A percentile compares a stretch with the other conserved stretches of the same genome.
phyloP scores from a whole-genome alignment of 75 land plant species.

The Sequoiadendron giganteum region DNA sequence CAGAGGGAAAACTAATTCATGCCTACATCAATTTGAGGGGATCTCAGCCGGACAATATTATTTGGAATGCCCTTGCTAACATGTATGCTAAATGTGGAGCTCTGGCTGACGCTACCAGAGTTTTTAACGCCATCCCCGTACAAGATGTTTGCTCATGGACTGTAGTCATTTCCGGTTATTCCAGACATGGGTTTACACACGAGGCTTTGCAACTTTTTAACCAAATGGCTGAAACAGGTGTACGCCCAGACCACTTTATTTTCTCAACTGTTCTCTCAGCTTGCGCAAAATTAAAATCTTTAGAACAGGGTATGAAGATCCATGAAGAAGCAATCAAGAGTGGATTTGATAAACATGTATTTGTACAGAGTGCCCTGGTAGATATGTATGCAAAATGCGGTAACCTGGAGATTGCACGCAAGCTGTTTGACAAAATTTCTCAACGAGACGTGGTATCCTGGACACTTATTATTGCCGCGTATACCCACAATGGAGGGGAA shows the following conservation, averaged over 20 bases:
- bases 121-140: not conserved
- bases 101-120: not conserved
- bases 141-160: not conserved
- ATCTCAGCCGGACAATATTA: no score
- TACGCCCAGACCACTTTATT: not conserved
- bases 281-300: no score
- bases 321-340: no score
- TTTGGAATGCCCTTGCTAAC: no score
- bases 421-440: slow-evolving; percentile 15
- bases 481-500: not conserved
- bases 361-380: slow-evolving; percentile 5
- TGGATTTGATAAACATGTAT: no score
- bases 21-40: no score
- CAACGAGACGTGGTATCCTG: slow-evolving; percentile 9
- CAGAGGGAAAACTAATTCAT: no score
- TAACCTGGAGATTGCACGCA: slow-evolving; percentile 5
- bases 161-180: not conserved
- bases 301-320: not conserved
- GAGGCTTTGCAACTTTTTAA: not conserved
- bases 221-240: not conserved
- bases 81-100: no score
- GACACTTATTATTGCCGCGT: slow-evolving; percentile 18
- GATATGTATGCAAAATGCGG: slow-evolving; percentile 15
- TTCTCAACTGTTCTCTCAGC: not conserved
- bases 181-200: not conserved